A percentile compares a stretch with the other conserved stretches of the same genome.
These are phyloP conservation scores for Chytriomyces sp. DNA, from an alignment of 192 early-diverging fungal species.

Conservation along the genomic window DNA sequence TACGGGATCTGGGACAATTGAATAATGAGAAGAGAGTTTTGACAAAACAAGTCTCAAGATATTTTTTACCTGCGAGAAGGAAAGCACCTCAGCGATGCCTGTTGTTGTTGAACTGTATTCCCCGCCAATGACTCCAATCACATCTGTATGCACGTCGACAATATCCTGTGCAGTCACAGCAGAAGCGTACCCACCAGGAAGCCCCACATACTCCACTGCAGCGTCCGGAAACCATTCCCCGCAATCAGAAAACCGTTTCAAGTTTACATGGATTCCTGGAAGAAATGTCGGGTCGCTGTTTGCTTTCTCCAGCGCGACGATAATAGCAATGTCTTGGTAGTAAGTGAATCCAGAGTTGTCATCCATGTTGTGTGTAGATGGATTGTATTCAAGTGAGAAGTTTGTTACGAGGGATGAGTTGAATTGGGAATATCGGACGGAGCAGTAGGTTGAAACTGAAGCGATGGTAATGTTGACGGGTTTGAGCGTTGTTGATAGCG, in stretches of 20 bases:
- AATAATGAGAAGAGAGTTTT: too few relatives aligned
- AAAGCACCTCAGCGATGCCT: not conserved
- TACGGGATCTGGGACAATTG: conserved; percentile 15
- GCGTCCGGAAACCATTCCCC: not conserved
- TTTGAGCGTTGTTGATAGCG: too few relatives aligned
- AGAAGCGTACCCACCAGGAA: conserved; percentile 5
- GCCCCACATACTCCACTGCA: not conserved
- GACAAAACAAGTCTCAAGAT: not conserved
- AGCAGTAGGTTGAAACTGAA: conserved; percentile 14
- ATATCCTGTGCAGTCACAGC: conserved; percentile 7
- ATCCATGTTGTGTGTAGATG: not conserved
- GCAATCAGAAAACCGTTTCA: conserved; percentile 21
- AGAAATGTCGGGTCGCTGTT: not conserved
- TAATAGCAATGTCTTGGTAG: not conserved
- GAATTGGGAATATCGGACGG: not conserved
- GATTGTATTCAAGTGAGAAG: not conserved
- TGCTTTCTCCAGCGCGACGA: not conserved
- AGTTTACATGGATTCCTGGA: not conserved
- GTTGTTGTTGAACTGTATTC: conserved; percentile 16
- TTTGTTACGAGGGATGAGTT: not conserved
- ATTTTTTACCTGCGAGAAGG: not conserved
- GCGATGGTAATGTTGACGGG: conserved; percentile 19
- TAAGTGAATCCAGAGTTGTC: not conserved
- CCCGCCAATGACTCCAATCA: conserved; percentile 15
- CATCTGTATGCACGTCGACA: not conserved